Conservation (phyloP, 306 rosid genomes). For the Vigna hirtella region DNA sequence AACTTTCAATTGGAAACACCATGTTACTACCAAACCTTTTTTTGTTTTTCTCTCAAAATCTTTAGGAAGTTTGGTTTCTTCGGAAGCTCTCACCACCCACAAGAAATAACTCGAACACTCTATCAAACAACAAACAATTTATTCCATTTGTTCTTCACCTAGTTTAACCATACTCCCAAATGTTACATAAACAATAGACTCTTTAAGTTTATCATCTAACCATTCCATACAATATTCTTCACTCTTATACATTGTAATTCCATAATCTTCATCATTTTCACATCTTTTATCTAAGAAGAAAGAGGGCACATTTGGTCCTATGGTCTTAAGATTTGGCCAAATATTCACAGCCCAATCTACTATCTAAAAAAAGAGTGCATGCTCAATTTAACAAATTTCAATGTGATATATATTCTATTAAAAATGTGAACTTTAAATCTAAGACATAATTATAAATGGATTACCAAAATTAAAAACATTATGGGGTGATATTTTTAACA, state of each 20-base stretch:
- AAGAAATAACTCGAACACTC: conserved; percentile 37
- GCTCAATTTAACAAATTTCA: background rate
- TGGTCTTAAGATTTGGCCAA: background rate
- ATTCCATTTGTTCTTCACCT: conserved; percentile 36
- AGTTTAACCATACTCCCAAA: conserved; percentile 27
- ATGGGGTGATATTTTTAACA: no score
- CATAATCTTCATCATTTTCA: conserved; percentile 49
- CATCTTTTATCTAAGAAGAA: conserved; percentile 47
- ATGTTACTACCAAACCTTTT: background rate
- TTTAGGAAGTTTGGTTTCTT: conserved; percentile 41
- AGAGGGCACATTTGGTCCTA: conserved; percentile 34
- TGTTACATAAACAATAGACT: conserved; percentile 43
- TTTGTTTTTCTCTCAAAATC: conserved; percentile 23
- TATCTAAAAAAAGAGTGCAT: background rate
- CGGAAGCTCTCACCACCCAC: conserved; percentile 39
- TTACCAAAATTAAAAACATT: background rate
- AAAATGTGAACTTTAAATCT: background rate
- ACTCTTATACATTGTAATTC: conserved; percentile 31
- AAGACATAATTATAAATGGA: background rate
- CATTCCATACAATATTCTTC: conserved; percentile 46
- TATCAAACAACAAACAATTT: conserved; percentile 23
- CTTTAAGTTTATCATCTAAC: conserved; percentile 45
- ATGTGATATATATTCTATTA: no score
- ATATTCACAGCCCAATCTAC: background rate
- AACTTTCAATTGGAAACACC: background rate